Percentiles rank a stretch among this genome's conserved stretches.
phyloP scores from a whole-genome alignment of 495 filamentous ascomycete species.

The Lasiosphaeria hispida region DNA sequence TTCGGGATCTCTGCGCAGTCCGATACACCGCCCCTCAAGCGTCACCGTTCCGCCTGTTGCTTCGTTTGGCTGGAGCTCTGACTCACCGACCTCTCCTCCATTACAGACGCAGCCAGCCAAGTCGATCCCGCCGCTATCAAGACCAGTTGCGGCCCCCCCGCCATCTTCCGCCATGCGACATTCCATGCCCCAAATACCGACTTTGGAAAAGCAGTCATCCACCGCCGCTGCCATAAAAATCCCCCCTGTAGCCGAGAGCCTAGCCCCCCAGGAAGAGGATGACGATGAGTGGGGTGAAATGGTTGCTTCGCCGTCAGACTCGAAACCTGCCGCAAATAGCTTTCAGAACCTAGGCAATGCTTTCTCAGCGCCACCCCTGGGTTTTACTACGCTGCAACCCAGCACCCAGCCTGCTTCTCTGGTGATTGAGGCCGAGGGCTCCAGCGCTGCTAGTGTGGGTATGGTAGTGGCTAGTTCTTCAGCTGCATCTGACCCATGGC shows the following conservation, averaged over 20 bases:
- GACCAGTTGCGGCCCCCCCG: not conserved
- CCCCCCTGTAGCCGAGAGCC: too few species aligned
- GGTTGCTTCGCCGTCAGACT: conserved; percentile 44
- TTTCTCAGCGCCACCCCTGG: conserved; percentile 1
- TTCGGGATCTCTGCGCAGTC: conserved; percentile 8
- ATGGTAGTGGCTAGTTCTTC: not conserved
- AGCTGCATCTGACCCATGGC: conserved; percentile 30
- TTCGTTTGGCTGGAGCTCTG: conserved; percentile 39
- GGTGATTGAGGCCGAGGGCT: not conserved
- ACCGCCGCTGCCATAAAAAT: too few species aligned
- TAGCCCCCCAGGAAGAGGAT: conserved; percentile 31
- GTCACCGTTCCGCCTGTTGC: conserved; percentile 22
- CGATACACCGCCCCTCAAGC: conserved; percentile 20
- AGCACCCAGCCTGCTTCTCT: too few species aligned
- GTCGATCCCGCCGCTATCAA: not conserved
- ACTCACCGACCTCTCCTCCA: conserved; percentile 10
- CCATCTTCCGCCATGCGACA: too few species aligned
- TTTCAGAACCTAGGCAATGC: conserved; percentile 13
- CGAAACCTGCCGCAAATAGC: conserved; percentile 12
- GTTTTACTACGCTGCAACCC: not conserved
- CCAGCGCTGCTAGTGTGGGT: not conserved
- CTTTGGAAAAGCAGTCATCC: too few species aligned
- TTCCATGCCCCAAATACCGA: too few species aligned
- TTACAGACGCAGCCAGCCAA: not conserved
- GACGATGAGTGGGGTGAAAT: conserved; percentile 57